Evolutionary conservation across 2,329 filamentous ascomycete species (phyloP), one percentile per base, ranked within the genome.

Genomic region (Stylonectria norvegica): DNA sequence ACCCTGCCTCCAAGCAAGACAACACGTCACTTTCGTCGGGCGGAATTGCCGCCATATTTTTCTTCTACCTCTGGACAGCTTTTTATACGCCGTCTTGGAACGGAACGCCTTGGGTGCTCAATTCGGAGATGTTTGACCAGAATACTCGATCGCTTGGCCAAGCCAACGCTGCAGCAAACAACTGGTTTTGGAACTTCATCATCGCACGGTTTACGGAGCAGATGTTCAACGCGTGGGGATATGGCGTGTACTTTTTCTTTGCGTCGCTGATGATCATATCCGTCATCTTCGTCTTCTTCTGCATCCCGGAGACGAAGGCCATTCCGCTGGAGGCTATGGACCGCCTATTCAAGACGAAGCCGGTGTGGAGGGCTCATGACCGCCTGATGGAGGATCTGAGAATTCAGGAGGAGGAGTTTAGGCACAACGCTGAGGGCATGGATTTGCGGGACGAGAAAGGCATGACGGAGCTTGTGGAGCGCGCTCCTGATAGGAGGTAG

Each of bases 81-180:
- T 81, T 83, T 61, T 89, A 89, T 65, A 86, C 81, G 0, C 83
- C 78, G 0, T 76, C 77, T 0, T 86, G 82, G 83, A 86, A 86
- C 57, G 83, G 82, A 2, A 85, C 81, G 0, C 85, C 84, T 0
- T 89, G 85, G 85, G 83, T 89, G 16, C 66, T 86, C 56, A 86
- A 86, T 68, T 74, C 74, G 0, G 84, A 89, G 62, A 88, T 89
- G 71, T 89, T 88, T 61, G 78, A 84, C 53, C 76, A 80, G 48
- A 83, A 83, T 63, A 64, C 57, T 1, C 58, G 66, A 37, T 78
- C 80, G 0, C 71, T 89, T 1, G 85, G 83, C 2, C 85, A 89
- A 57, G 84, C 85, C 8, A 83, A 75, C 25, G 85, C 85, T 1
- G 78, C 83, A 0, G 79, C 79, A 3, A 83, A 77, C 63, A 86